Conservation (phyloP, 306 rosid genomes). For the Dryas drummondii region DNA sequence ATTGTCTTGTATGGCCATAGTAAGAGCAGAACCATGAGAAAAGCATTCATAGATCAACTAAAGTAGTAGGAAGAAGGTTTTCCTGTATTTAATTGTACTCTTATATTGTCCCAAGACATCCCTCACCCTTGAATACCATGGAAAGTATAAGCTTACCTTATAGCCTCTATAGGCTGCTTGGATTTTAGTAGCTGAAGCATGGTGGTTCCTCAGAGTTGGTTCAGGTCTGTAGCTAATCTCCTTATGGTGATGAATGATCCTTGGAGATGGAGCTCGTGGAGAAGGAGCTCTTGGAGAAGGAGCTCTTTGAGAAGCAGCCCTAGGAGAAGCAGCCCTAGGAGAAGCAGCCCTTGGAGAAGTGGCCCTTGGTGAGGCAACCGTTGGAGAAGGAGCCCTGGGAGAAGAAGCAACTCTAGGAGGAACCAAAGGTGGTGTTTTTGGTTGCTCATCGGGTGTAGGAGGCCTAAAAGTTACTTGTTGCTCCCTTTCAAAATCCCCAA, state of each 20-base stretch:
- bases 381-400: constrained; percentile 37
- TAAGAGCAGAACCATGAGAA: not conserved
- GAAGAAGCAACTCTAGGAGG: constrained; percentile 61
- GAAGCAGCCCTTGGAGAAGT: constrained; percentile 23
- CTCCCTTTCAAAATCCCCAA: constrained; percentile 91
- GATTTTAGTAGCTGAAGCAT: constrained; percentile 86
- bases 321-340: constrained; percentile 24
- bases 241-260: constrained; percentile 48
- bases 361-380: constrained; percentile 25
- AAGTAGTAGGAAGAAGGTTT: not conserved
- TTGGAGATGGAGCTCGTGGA: constrained; percentile 58
- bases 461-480: constrained; percentile 67
- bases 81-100: constrained; percentile 1
- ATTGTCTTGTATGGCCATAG: not conserved
- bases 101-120: not conserved
- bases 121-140: constrained; percentile 12
- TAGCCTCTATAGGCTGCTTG: constrained; percentile 91
- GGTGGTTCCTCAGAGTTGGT: constrained; percentile 68
- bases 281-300: constrained; percentile 36
- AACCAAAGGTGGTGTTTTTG: constrained; percentile 59
- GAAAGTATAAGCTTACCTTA: constrained; percentile 50
- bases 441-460: constrained; percentile 63
- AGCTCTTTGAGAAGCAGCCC: constrained; percentile 42
- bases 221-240: constrained; percentile 68
- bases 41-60: not conserved